Evolutionary conservation across 1,284 basidiomycete species (phyloP), one percentile per base, ranked within the genome.

Genomic region (Anthracocystis panici-leucophaei): DNA sequence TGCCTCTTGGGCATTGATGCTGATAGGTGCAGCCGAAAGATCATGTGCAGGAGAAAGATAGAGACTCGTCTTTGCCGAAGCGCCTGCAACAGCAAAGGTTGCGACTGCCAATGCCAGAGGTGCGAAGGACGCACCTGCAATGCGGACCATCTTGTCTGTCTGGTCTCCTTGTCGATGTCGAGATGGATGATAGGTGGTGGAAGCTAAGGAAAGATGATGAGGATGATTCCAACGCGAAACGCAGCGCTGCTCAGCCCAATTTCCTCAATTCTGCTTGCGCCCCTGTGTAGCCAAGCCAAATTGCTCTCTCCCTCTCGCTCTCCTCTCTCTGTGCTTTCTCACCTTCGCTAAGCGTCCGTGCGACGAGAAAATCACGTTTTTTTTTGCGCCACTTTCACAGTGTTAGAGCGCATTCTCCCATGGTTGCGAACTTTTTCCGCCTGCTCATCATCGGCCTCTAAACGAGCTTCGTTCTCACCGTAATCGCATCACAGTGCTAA

Each of bases 1-100:
- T 10, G 73, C 75, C 57, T 79, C 66, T 18, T 68, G 46, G 16
- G 75, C 54, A 35, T 42, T 57, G 57, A 76, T 51, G 27, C 27
- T 35, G 57, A 73, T 57, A 9, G 62, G 69, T 21, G 61, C 65
- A 25, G 51, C 65, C 18, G 51, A 53, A 16, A 61, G 31, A 27
- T 58, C 48, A 50, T 64, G 51, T 6, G 68, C 64, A 10, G 73
- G 68, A 18, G 69, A 73, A n/a, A 73, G 74, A 38, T 63, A 76
- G 48, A 76, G 61, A 44, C 51, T 75, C 5, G 73, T 71, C 58
- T 63, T 71, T 33, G 73, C 73, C 0, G 65, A 54, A 10, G 45
- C 59, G 12, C 41, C 25, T 12, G 25, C 58, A 16, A 55, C 53
- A 23, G 59, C 63, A 11, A 53, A 48, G 7, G 63, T 54, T 8